Evolutionary conservation across 306 rosid species (phyloP), one percentile per base, ranked within the genome.

Genomic region (Trifolium repens): DNA sequence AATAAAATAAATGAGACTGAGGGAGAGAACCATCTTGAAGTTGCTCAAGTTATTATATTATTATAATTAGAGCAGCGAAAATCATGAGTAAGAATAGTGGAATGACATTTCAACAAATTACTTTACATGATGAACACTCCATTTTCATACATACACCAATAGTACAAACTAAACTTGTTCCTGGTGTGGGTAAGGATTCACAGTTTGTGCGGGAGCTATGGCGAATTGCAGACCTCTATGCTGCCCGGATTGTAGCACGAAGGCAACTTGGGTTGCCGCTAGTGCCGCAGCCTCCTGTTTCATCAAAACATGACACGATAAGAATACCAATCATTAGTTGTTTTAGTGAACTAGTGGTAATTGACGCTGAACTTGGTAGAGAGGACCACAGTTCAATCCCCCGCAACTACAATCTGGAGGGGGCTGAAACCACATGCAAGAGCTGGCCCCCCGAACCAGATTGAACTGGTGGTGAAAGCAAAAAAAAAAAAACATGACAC

Each of bases 201-300:
- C 80, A 4, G 87, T 62, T 43, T 93, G 80, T 43, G 93, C 93
- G 40, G 96, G 82, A 46, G 96, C 92, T 78, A 92, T 79, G 1
- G 98, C 91, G 24, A 94, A 86, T 61, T 92, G 99, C 46, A 94
- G 78, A 26, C 96, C 96, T 65, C 96, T 76, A 32, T 72, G 96
- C 39, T 91, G 99, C 69, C 93, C 96, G 2, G 97, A 85, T 78
- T 94, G 99, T 77, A 94, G 83, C 59, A 94, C 92, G 72, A 92
- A 89, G 14, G 99, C 99, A 17, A 94, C 96, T 89, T 92, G 99
- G 15, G 98, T 88, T 6, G 98, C 98, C 12, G 98, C 97, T 79
- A 94, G 78, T 43, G 96, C 97, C 46, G 96, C 97, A 35, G 98
- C 98, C 77, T 94, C 99, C 96, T 89, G 90, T 68, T 43, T 26